A percentile compares a stretch with the other conserved stretches of the same genome.
phyloP scores from a whole-genome alignment of 371 early-diverging fungal genomes.

The Mucor indicus region DNA sequence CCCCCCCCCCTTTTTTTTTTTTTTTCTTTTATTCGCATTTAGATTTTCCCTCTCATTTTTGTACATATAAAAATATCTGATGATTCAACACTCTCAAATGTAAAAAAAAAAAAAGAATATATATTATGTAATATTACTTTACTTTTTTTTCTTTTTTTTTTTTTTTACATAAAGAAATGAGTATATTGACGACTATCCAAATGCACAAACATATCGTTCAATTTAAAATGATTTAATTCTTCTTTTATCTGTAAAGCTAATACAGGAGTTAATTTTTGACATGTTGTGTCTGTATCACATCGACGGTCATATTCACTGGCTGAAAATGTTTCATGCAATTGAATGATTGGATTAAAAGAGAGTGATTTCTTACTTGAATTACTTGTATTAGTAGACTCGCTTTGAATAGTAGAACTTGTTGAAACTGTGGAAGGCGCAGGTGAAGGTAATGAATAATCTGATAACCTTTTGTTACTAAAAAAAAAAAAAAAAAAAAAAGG shows the following conservation, averaged over 20 bases:
- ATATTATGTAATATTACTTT: too few relatives aligned
- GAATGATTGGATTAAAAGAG: slow-evolving; percentile 16
- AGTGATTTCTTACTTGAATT: slow-evolving; percentile 11
- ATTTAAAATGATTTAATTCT: slow-evolving; percentile 74
- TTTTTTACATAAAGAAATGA: slow-evolving; percentile 72
- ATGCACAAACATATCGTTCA: slow-evolving; percentile 74
- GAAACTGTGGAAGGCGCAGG: too few relatives aligned
- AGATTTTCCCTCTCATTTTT: too few relatives aligned
- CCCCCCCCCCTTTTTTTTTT: too few relatives aligned
- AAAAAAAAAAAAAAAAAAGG: too few relatives aligned
- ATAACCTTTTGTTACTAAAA: too few relatives aligned
- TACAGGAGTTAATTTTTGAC: slow-evolving; percentile 58
- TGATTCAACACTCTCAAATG: too few relatives aligned
- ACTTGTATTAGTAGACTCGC: not conserved
- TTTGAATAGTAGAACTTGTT: slow-evolving; percentile 10
- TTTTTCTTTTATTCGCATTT: too few relatives aligned
- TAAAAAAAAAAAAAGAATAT: too few relatives aligned
- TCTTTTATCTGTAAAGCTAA: slow-evolving; percentile 70
- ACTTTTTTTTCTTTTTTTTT: too few relatives aligned
- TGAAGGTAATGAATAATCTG: slow-evolving; percentile 18
- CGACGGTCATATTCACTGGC: slow-evolving; percentile 67
- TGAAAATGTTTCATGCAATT: slow-evolving; percentile 57
- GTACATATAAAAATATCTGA: too few relatives aligned
- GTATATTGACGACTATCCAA: slow-evolving; percentile 68
- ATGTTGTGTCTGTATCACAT: slow-evolving; percentile 59